These are phyloP conservation scores for Adiantum capillusveneris DNA, from an alignment of 75 land plant genomes.

Conservation along the genomic window DNA sequence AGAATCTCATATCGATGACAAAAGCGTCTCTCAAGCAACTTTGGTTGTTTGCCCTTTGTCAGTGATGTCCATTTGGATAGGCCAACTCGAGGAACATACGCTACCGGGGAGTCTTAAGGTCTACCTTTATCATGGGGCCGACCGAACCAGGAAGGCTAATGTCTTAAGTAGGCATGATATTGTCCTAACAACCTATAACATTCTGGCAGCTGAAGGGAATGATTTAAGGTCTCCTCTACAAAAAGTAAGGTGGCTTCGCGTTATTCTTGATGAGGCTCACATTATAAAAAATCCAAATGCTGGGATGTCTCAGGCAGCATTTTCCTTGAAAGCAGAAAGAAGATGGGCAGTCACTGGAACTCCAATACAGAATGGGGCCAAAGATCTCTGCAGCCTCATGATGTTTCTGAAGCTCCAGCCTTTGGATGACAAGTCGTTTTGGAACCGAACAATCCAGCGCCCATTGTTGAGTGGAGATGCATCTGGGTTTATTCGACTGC, in stretches of 20 bases:
- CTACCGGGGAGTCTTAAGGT: slow-evolving; percentile 47
- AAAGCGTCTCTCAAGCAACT: slow-evolving; percentile 14
- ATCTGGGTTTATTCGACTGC: slow-evolving; percentile 61
- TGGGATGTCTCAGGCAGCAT: slow-evolving; percentile 56
- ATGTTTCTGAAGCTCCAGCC: slow-evolving; percentile 76
- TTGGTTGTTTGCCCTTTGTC: slow-evolving; percentile 82
- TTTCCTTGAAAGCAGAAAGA: slow-evolving; percentile 51
- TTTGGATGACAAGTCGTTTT: slow-evolving; percentile 62
- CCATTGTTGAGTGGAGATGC: slow-evolving; percentile 52
- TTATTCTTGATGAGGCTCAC: slow-evolving; percentile 90
- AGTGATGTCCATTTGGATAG: slow-evolving; percentile 75
- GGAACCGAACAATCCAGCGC: slow-evolving; percentile 64
- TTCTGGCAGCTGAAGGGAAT: slow-evolving; percentile 47
- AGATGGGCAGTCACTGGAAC: slow-evolving; percentile 96
- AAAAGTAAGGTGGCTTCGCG: slow-evolving; percentile 64
- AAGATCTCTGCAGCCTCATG: slow-evolving; percentile 78
- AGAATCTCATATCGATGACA: not conserved
- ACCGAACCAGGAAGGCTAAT: slow-evolving; percentile 40
- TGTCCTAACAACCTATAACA: slow-evolving; percentile 83
- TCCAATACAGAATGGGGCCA: slow-evolving; percentile 77
- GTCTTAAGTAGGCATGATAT: slow-evolving; percentile 58
- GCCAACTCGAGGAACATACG: slow-evolving; percentile 79
- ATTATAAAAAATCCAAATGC: slow-evolving; percentile 61
- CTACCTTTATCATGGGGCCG: slow-evolving; percentile 65
- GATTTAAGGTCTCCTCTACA: slow-evolving; percentile 44